Conservation (phyloP, 495 filamentous ascomycete genomes). For the Clohesyomyces aquaticus region DNA sequence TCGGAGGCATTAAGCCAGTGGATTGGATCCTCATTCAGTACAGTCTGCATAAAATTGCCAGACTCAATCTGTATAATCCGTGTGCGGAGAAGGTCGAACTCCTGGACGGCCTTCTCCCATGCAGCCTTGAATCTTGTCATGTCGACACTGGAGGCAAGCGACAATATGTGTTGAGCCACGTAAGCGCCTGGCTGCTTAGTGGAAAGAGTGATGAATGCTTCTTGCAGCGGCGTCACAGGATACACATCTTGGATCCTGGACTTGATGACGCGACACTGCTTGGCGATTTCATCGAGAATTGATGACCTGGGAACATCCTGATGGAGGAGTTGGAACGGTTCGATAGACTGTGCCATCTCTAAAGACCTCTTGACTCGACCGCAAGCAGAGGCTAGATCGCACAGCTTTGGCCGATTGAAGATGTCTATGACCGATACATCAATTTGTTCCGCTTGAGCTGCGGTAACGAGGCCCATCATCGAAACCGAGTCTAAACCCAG, state of each 20-base stretch:
- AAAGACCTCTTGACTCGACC: conserved; percentile 11
- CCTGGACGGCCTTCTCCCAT: conserved; percentile 51
- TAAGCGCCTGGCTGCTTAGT: conserved; percentile 50
- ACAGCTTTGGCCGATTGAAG: conserved; percentile 53
- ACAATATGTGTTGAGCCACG: conserved; percentile 50
- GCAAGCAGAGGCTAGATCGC: conserved; percentile 52
- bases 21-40: conserved; percentile 38
- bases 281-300: conserved; percentile 53
- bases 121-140: conserved; percentile 51
- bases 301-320: conserved; percentile 36
- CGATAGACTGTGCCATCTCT: conserved; percentile 26
- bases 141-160: conserved; percentile 51
- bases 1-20: conserved; percentile 18
- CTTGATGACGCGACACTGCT: conserved; percentile 50
- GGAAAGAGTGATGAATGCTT: conserved; percentile 55
- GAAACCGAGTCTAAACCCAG: conserved; percentile 36
- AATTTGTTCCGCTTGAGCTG: conserved; percentile 46
- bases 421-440: conserved; percentile 56
- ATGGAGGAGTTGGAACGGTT: conserved; percentile 55
- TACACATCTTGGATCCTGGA: conserved; percentile 59
- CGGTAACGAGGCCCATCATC: conserved; percentile 33
- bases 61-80: conserved; percentile 46
- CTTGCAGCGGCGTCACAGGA: conserved; percentile 60
- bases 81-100: conserved; percentile 49
- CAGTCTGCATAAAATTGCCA: conserved; percentile 32